Evolutionary conservation across 768 basidiomycete species (phyloP).

Genomic region (Megacollybia marginata): DNA sequence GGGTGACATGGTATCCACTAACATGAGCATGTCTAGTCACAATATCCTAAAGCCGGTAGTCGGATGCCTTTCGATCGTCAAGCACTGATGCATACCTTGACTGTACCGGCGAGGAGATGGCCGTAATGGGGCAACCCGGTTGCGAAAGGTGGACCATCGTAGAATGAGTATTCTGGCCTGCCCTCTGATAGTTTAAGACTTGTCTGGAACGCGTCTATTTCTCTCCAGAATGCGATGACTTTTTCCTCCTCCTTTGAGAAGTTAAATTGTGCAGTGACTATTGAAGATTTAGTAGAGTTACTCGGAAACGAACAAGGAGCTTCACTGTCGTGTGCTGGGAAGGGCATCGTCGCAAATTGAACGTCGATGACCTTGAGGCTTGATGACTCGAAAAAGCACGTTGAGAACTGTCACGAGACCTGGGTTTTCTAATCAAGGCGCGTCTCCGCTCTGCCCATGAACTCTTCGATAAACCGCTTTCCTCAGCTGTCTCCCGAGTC

Average conservation of each 20-base stretch:
- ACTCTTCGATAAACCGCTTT: too few relatives aligned
- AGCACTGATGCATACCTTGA: slow-evolving; percentile 57
- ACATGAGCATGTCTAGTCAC: slow-evolving; percentile 94
- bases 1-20: slow-evolving; percentile 85
- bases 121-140: slow-evolving; percentile 97
- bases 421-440: too few relatives aligned
- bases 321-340: slow-evolving; percentile 68
- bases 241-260: slow-evolving; percentile 88
- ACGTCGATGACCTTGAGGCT: background rate
- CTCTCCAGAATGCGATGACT: slow-evolving; percentile 85
- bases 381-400: background rate
- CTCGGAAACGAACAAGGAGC: slow-evolving; percentile 4
- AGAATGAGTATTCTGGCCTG: slow-evolving; percentile 87
- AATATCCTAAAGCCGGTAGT: slow-evolving; percentile 69
- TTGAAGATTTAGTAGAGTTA: background rate
- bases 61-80: background rate
- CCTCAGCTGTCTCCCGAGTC: too few relatives aligned
- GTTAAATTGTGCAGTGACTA: slow-evolving; percentile 72
- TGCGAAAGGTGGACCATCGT: slow-evolving; percentile 96
- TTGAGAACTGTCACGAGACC: background rate
- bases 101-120: slow-evolving; percentile 85
- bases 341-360: slow-evolving; percentile 40
- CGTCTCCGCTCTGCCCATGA: too few relatives aligned
- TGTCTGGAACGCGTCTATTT: slow-evolving; percentile 97
- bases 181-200: slow-evolving; percentile 90